Conservation (phyloP, 2,329 filamentous ascomycete species). For the Escovopsis sp. region DNA sequence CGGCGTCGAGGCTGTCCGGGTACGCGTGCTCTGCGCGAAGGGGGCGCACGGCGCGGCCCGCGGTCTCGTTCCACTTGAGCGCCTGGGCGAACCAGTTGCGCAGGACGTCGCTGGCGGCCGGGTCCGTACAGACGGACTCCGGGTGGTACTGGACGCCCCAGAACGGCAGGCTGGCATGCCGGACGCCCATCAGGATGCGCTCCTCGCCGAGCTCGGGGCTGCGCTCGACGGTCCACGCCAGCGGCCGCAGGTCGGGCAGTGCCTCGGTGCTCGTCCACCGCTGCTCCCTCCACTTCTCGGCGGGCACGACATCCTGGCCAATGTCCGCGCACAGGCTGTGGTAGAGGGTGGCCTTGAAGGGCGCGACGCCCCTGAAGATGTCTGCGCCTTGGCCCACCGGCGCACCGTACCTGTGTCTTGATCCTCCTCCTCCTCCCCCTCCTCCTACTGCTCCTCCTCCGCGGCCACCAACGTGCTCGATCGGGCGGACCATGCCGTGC, state of each 20-base stretch:
- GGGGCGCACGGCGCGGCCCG: conserved; percentile 5
- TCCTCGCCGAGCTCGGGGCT: conserved; percentile 22
- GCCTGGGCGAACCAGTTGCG: conserved; percentile 61
- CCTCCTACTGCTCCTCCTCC: too few relatives aligned
- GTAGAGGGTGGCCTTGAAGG: conserved; percentile 61
- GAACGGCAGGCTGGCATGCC: conserved; percentile 53
- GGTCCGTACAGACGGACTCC: conserved; percentile 72
- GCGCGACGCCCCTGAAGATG: conserved; percentile 47
- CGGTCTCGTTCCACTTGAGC: conserved; percentile 38
- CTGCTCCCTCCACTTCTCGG: conserved; percentile 18
- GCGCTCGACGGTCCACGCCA: conserved; percentile 45
- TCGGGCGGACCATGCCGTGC: conserved; percentile 63
- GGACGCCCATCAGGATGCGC: conserved; percentile 60
- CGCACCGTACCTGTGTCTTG: too few relatives aligned
- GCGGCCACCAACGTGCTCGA: too few relatives aligned
- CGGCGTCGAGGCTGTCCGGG: conserved; percentile 11
- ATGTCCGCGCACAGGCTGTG: conserved; percentile 47
- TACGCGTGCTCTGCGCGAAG: conserved; percentile 1
- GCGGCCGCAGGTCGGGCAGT: conserved; percentile 32
- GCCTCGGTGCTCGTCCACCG: conserved; percentile 24
- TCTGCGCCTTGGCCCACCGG: too few relatives aligned
- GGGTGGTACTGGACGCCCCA: conserved; percentile 88
- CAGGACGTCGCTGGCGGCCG: conserved; percentile 47
- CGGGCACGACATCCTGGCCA: conserved; percentile 27
- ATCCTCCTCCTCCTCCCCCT: too few relatives aligned